These are phyloP conservation scores for Verticillium nubilum DNA, from an alignment of 2,329 filamentous ascomycete genomes.

Conservation along the genomic window DNA sequence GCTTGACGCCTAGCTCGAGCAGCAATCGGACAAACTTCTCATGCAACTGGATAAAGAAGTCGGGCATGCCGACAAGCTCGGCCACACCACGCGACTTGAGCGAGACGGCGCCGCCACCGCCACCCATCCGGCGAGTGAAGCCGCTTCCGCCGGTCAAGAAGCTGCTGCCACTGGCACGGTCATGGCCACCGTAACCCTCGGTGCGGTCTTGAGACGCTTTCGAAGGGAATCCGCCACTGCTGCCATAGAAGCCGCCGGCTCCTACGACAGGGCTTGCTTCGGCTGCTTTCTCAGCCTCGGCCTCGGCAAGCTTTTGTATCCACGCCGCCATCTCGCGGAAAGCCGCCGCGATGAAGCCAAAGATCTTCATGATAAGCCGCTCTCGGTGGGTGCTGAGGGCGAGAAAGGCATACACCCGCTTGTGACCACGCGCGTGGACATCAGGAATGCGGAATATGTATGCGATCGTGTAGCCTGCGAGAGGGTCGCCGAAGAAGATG, in stretches of 20 bases:
- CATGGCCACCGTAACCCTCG: conserved; percentile 11
- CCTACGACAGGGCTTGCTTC: conserved; percentile 34
- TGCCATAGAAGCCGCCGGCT: conserved; percentile 33
- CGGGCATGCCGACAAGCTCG: conserved; percentile 60
- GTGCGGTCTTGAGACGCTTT: neutral
- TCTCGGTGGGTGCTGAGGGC: conserved; percentile 62
- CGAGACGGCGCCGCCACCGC: conserved; percentile 48
- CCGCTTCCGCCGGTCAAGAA: conserved; percentile 52
- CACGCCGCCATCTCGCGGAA: conserved; percentile 61
- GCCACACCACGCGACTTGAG: conserved; percentile 56
- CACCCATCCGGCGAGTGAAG: conserved; percentile 53
- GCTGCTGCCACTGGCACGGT: conserved; percentile 42
- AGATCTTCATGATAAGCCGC: conserved; percentile 60
- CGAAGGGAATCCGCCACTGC: conserved; percentile 19
- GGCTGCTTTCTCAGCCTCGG: conserved; percentile 52
- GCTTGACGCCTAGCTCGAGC: conserved; percentile 50
- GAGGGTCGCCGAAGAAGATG: conserved; percentile 63
- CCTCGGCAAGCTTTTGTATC: conserved; percentile 61
- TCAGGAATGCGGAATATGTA: conserved; percentile 68
- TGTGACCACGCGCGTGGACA: conserved; percentile 60
- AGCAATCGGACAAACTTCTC: conserved; percentile 58
- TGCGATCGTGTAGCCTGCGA: conserved; percentile 62
- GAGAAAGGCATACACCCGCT: conserved; percentile 64
- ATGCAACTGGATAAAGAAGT: conserved; percentile 65
- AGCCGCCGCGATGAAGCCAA: conserved; percentile 54